These are phyloP conservation scores for Cryptococcus sp. DNA, from an alignment of 1,284 basidiomycete species.

Conservation along the genomic window DNA sequence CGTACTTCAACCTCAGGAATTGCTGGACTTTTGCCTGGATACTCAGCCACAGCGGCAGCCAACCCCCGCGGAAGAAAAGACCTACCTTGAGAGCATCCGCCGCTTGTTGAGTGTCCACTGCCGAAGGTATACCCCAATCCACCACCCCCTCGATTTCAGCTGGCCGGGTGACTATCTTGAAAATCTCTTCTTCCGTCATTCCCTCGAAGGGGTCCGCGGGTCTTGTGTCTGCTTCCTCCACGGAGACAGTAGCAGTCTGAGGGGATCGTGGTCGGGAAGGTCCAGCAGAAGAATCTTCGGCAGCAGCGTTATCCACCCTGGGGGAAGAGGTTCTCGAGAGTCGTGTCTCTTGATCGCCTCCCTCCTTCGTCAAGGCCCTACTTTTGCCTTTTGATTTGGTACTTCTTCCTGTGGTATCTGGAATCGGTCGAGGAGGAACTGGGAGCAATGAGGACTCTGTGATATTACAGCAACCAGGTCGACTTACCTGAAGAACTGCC, in stretches of 20 bases:
- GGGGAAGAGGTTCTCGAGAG: too few relatives aligned
- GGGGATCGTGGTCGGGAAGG: not conserved
- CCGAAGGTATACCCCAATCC: slow-evolving; percentile 72
- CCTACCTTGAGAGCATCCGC: slow-evolving; percentile 62
- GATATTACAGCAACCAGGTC: too few relatives aligned
- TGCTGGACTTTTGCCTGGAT: slow-evolving; percentile 53
- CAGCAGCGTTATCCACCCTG: not conserved
- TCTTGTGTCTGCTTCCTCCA: not conserved
- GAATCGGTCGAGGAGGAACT: too few relatives aligned
- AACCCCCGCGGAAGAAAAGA: slow-evolving; percentile 1
- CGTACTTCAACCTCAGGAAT: slow-evolving; percentile 69
- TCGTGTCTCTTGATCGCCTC: too few relatives aligned
- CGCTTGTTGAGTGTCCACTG: slow-evolving; percentile 55
- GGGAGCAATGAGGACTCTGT: too few relatives aligned
- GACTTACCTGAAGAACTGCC: too few relatives aligned
- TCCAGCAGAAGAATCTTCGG: not conserved
- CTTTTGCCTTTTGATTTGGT: too few relatives aligned
- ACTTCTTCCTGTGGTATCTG: too few relatives aligned
- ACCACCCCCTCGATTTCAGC: slow-evolving; percentile 39
- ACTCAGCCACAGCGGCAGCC: not conserved
- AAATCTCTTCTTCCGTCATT: slow-evolving; percentile 29
- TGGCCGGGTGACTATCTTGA: slow-evolving; percentile 24
- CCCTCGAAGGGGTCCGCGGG: slow-evolving; percentile 11
- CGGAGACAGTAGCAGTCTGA: not conserved
- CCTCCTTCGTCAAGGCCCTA: too few relatives aligned